These are phyloP conservation scores for Microcyclosporella mali DNA, from an alignment of 2,329 filamentous ascomycete species.

Conservation along the genomic window DNA sequence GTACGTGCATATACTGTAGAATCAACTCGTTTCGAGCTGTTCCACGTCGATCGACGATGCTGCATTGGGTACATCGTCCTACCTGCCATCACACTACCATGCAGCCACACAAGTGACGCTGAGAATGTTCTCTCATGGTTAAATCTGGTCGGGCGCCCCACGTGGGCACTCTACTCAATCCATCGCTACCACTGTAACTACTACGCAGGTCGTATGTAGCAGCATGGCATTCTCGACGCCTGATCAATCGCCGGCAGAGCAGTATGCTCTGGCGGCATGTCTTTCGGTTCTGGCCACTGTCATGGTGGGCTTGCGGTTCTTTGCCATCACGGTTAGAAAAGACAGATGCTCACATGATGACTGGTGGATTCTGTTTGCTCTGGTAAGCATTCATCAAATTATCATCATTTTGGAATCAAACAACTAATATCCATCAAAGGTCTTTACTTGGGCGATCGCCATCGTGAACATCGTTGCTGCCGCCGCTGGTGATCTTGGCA, in stretches of 20 bases:
- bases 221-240: not conserved
- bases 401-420: not conserved
- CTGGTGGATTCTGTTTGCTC: not conserved
- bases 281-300: not conserved
- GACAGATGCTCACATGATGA: not conserved
- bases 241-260: not conserved
- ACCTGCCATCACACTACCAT: too few species aligned
- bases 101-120: too few species aligned
- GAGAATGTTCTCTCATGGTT: too few species aligned
- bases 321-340: not conserved
- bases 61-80: too few species aligned
- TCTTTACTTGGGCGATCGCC: not conserved
- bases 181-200: too few species aligned
- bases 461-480: not conserved
- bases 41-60: too few species aligned
- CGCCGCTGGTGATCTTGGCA: not conserved
- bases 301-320: not conserved
- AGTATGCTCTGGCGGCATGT: not conserved
- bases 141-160: too few species aligned
- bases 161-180: too few species aligned
- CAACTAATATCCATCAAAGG: not conserved
- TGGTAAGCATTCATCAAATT: not conserved
- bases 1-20: too few species aligned
- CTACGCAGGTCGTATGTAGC: not conserved
- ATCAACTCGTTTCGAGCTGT: too few species aligned